Base-by-base conservation (phyloP, 139 green algal genomes). In the Asterochloris erici region DNA sequence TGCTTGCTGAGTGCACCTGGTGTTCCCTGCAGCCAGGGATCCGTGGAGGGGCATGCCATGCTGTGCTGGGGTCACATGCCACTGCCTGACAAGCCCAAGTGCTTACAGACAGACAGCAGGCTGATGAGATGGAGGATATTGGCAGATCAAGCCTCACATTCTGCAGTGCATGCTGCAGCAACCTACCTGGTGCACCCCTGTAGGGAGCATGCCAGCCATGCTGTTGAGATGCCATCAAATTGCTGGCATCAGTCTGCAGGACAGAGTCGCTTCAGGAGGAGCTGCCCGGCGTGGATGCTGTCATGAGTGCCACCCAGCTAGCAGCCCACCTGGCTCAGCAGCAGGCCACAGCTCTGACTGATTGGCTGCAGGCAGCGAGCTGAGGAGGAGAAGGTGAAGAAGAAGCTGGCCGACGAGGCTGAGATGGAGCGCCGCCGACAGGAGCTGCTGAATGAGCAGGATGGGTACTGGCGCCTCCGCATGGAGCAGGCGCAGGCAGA, bases 391-490 rank as follows among this genome's bases (percentile, higher is more conserved):
- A 54, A 54, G 38, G 38, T 54, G 38, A 54, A 54, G 38, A 54
- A 73, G 0, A 81, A 81, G 84, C 81, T 87, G n/a, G 68, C 78
- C 10, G 86, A 92, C 78, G 83, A 88, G 16, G 23, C 89, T 73
- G 68, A 86, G 17, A 91, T 94, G 86, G 93, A 94, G 85, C 79
- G 73, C 54, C 86, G 92, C n/a, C 87, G 92, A 21, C 60, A 86
- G 63, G 90, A 95, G 89, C 87, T 96, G 81, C 86, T 96, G 81
- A 84, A 63, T 19, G 93, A 97, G 73, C 88, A 95, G 81, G 82
- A 90, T 64, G 91, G 91, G 24, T 95, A 96, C 86, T 97, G 93
- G 93, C 84, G 88, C 27, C 86, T 90, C 86, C 90, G 92, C 82
- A 94, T 85, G 82, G 80, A 83, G 19, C 78, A 84, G 76, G 79